A percentile compares a stretch with the other conserved stretches of the same genome.
Conservation (phyloP, 2,329 filamentous ascomycete genomes). For the Juglanconis oblonga region DNA sequence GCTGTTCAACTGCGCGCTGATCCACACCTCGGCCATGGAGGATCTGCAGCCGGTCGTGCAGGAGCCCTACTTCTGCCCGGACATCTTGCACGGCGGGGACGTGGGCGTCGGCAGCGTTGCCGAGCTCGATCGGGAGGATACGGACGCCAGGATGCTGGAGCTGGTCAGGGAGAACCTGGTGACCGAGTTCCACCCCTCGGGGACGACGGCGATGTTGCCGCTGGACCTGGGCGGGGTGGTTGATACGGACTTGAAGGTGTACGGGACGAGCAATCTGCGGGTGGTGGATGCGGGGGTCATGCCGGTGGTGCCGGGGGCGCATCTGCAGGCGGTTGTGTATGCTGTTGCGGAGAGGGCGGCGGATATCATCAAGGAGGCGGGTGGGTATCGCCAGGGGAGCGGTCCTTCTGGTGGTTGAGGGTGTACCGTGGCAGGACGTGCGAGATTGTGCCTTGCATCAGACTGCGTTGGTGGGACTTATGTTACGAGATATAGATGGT, state of each 20-base stretch:
- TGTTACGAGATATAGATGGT: too few relatives aligned
- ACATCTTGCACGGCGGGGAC: background rate
- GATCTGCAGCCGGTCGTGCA: conserved; percentile 30
- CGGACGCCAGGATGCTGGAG: conserved; percentile 39
- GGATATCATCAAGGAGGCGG: conserved; percentile 23
- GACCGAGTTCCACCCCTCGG: conserved; percentile 25
- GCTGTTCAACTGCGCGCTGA: conserved; percentile 37
- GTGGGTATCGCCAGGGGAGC: background rate
- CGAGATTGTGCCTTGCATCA: too few relatives aligned
- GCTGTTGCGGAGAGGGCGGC: conserved; percentile 47
- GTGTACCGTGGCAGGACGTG: too few relatives aligned
- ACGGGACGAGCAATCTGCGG: conserved; percentile 43
- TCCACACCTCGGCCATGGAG: conserved; percentile 20
- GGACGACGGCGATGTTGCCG: conserved; percentile 20
- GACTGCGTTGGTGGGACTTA: too few relatives aligned
- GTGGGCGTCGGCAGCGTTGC: background rate
- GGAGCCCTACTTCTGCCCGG: conserved; percentile 30
- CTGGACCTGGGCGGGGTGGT: conserved; percentile 38
- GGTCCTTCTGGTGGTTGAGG: too few relatives aligned
- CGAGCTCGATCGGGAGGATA: conserved; percentile 30
- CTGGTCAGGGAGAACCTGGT: conserved; percentile 22
- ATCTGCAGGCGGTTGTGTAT: conserved; percentile 50
- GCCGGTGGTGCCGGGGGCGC: conserved; percentile 42
- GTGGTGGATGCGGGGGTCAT: conserved; percentile 47
- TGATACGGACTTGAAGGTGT: conserved; percentile 39